phyloP scores from a whole-genome alignment of 163 green algal species.

The Scenedesmus sp. region DNA sequence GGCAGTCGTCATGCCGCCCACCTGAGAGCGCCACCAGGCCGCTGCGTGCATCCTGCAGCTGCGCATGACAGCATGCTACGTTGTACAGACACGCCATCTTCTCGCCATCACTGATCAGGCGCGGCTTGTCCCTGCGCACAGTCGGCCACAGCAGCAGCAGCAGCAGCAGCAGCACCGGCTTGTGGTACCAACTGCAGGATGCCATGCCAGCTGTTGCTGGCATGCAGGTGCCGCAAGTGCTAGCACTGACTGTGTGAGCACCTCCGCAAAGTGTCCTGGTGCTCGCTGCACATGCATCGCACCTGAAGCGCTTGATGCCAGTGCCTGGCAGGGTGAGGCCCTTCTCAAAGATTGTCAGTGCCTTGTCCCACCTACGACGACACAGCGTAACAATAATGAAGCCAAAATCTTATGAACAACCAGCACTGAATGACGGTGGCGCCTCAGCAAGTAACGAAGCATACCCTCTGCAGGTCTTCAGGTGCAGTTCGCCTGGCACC shows the following conservation, averaged over 20 bases:
- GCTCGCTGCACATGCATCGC: neutral
- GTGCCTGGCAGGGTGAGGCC: conserved; percentile 83
- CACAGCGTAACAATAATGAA: neutral
- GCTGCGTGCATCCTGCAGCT: conserved; percentile 66
- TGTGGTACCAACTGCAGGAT: neutral
- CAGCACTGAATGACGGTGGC: neutral
- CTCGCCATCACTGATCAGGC: conserved; percentile 77
- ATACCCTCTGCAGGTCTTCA: too few species aligned
- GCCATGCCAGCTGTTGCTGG: neutral
- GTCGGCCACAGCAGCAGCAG: neutral
- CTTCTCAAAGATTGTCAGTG: conserved; percentile 81
- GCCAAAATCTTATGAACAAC: neutral
- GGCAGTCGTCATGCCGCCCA: neutral
- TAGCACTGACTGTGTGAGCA: neutral
- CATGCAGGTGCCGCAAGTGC: neutral
- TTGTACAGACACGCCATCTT: conserved; percentile 88
- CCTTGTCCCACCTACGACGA: conserved; percentile 71
- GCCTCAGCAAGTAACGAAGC: too few species aligned
- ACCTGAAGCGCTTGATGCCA: conserved; percentile 85
- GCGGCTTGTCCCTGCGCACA: conserved; percentile 83
- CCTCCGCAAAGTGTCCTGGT: neutral
- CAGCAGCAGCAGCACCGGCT: neutral
- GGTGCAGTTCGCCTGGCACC: too few species aligned
- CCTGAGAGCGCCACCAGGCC: conserved; percentile 77
- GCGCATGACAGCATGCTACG: conserved; percentile 86